Evolutionary conservation across 345 rosid genomes (phyloP).

Genomic region (Passiflora organensis): DNA sequence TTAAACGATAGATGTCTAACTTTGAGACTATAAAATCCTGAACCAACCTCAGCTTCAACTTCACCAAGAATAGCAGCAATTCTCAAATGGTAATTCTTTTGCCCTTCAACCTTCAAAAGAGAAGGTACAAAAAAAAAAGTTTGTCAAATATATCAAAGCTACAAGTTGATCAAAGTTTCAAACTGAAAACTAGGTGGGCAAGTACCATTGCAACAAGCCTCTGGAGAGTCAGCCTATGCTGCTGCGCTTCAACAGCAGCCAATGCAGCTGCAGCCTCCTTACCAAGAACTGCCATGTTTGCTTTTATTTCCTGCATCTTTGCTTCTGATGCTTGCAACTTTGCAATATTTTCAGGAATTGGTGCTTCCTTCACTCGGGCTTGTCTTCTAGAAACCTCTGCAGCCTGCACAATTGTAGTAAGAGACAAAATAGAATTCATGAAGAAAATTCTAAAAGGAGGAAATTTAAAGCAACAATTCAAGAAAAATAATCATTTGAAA

Average conservation of each 20-base stretch:
- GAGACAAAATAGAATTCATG: slow-evolving; percentile 17
- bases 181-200: slow-evolving; percentile 2
- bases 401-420: slow-evolving; percentile 51
- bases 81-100: slow-evolving; percentile 75
- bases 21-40: slow-evolving; percentile 1
- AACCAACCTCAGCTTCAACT: slow-evolving; percentile 95
- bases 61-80: slow-evolving; percentile 87
- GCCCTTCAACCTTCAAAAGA: slow-evolving; percentile 78
- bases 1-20: slow-evolving; percentile 2
- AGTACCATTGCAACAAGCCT: slow-evolving; percentile 86
- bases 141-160: slow-evolving; percentile 8
- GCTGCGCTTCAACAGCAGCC: slow-evolving; percentile 95
- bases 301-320: slow-evolving; percentile 73
- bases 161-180: not conserved
- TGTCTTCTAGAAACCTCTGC: slow-evolving; percentile 73
- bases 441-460: slow-evolving; percentile 11
- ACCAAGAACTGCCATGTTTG: slow-evolving; percentile 93
- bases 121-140: slow-evolving; percentile 7
- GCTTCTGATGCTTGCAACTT: slow-evolving; percentile 84
- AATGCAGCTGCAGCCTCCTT: slow-evolving; percentile 97
- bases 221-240: slow-evolving; percentile 83
- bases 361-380: slow-evolving; percentile 70
- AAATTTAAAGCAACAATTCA: slow-evolving; percentile 3
- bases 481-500: slow-evolving; percentile 1
- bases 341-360: slow-evolving; percentile 85